Conservation (phyloP, 2,329 filamentous ascomycete genomes). For the Biscogniauxia mediterranea region DNA sequence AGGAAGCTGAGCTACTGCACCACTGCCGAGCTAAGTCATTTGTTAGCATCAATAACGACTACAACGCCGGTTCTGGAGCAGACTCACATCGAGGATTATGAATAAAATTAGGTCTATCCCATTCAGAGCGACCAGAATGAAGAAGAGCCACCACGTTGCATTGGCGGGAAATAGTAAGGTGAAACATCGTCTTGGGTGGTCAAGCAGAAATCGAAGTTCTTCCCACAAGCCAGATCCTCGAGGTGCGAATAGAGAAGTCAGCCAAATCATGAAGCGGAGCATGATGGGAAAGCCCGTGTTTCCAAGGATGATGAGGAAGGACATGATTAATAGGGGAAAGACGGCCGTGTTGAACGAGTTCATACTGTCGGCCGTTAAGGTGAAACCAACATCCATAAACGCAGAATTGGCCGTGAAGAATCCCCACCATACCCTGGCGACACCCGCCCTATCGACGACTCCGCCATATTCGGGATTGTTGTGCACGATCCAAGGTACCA, state of each 20-base stretch:
- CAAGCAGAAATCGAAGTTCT: constrained; percentile 84
- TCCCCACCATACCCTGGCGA: constrained; percentile 81
- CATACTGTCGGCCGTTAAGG: constrained; percentile 92
- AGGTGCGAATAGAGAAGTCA: constrained; percentile 65
- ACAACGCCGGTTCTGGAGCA: not conserved
- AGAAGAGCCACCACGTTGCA: constrained; percentile 95
- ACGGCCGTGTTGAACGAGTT: constrained; percentile 77
- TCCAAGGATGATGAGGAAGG: constrained; percentile 87
- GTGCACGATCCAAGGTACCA: constrained; percentile 78
- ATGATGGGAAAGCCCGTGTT: constrained; percentile 96
- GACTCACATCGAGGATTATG: constrained; percentile 78
- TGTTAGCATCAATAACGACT: constrained; percentile 12
- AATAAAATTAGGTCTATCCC: constrained; percentile 86
- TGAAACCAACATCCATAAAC: constrained; percentile 95
- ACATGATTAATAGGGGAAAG: constrained; percentile 72
- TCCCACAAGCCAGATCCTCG: constrained; percentile 74
- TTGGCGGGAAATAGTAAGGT: constrained; percentile 87
- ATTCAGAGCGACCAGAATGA: constrained; percentile 79
- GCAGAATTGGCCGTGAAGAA: constrained; percentile 85
- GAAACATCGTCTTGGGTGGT: constrained; percentile 94
- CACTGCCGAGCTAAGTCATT: constrained; percentile 61
- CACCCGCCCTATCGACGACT: constrained; percentile 59
- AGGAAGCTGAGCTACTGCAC: constrained; percentile 65
- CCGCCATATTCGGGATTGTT: constrained; percentile 59
- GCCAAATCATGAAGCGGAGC: constrained; percentile 91